Evolutionary conservation across 1,284 basidiomycete species (phyloP), one percentile per base, ranked within the genome.

Genomic region (Tilletia walkeri): DNA sequence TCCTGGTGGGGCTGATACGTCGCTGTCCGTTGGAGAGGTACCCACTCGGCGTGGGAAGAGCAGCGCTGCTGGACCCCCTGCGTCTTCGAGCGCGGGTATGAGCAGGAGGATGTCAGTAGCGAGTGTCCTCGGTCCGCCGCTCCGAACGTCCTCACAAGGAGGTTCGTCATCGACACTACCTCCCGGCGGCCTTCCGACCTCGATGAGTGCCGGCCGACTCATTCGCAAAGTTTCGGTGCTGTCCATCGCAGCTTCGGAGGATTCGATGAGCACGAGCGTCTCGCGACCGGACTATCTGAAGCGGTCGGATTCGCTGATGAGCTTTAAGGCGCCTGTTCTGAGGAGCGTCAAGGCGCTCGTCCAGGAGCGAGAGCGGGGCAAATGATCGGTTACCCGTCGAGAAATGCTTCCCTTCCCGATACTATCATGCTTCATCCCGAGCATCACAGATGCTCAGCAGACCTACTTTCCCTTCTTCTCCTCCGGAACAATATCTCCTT

Each of bases 271-370:
- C 18, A 53, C 50, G 3, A 18, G 30, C 9, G 39, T 16, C 12
- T 61, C 70, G 4, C 71, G 73, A 56, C 76, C 75, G 2, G 72
- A 74, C 61, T 77, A 76, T 41, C 73, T 77, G 70, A 76, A 73
- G 49, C 38, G 70, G 48, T 41, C 68, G 3, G 67, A 59, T 9
- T 69, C 66, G 12, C 38, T 59, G 47, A 67, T 54, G 18, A 67
- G 70, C 48, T 78, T 78, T 54, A 74, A 78, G 67, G 76, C 76
- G 45, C 76, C 76, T 4, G 56, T 78, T 24, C 68, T 78, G 65
- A 59, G 72, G 48, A 47, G 36, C 20, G 54, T 59, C 38, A 65
- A 65, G 50, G 68, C 65, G 4, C 59, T 63, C 14, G 59, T 63
- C 1, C 59, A 63, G 36, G 59, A 63, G 36, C 59, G 59, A 36